Percentiles rank a stretch among this genome's conserved stretches.
Evolutionary conservation across 2,329 filamentous ascomycete species (phyloP).

Genomic region (Sordariomycetes sp.): DNA sequence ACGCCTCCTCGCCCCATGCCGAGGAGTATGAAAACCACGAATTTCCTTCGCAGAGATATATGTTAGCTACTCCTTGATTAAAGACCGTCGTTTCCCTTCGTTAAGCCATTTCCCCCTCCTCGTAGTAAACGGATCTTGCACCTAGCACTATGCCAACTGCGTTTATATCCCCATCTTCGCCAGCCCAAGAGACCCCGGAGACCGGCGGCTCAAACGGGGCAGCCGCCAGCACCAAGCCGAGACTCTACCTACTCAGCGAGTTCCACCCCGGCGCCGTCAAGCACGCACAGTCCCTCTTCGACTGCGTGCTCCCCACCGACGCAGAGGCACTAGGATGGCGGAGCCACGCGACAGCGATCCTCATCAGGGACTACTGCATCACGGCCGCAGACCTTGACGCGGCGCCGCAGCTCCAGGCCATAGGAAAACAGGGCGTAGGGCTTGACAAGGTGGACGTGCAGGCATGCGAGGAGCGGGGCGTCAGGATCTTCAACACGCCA

Average conservation of each 20-base stretch:
- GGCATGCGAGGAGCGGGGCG: constrained; percentile 15
- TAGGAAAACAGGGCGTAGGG: background rate
- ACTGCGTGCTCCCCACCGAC: background rate
- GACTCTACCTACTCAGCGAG: background rate
- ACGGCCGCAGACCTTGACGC: background rate
- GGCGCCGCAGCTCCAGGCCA: constrained; percentile 6
- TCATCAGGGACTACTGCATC: background rate
- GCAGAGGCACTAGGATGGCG: background rate
- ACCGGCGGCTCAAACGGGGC: too few relatives aligned
- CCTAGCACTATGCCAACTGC: too few relatives aligned
- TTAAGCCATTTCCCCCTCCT: too few relatives aligned
- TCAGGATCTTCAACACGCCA: constrained; percentile 35
- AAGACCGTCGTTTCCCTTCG: too few relatives aligned
- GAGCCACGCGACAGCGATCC: background rate
- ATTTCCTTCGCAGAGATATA: too few relatives aligned
- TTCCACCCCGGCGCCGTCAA: background rate
- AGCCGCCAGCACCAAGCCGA: too few relatives aligned
- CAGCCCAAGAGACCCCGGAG: too few relatives aligned
- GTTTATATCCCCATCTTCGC: too few relatives aligned
- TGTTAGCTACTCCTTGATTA: too few relatives aligned
- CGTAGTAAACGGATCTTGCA: too few relatives aligned
- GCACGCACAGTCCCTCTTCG: background rate
- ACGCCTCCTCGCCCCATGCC: too few relatives aligned
- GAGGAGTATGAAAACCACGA: too few relatives aligned
- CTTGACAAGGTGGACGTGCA: background rate